Conservation (phyloP, 345 rosid species). For the Gossypium arboreum region DNA sequence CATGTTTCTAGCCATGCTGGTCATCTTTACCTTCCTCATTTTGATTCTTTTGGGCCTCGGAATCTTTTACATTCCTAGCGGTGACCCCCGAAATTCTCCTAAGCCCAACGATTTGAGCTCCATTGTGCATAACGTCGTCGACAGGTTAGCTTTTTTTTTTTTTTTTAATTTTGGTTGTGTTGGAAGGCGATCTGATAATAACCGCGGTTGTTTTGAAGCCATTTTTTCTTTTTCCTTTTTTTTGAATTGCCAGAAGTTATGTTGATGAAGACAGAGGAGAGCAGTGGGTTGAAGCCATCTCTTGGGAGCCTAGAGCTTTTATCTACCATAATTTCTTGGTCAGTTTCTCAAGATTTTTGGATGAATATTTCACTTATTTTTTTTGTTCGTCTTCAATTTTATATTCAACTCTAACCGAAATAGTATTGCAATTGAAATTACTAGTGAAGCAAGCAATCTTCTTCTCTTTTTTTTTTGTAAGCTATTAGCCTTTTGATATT, state of each 20-base stretch:
- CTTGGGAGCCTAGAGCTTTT: slow-evolving; percentile 88
- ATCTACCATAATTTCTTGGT: slow-evolving; percentile 86
- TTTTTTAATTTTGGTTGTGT: not conserved
- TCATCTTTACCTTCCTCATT: slow-evolving; percentile 55
- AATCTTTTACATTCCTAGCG: slow-evolving; percentile 64
- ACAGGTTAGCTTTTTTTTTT: slow-evolving; percentile 27
- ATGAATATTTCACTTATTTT: not conserved
- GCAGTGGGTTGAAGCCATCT: slow-evolving; percentile 78
- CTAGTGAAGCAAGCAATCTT: too few relatives aligned
- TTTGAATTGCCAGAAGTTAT: slow-evolving; percentile 26
- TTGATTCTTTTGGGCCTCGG: slow-evolving; percentile 69
- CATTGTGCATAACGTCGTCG: slow-evolving; percentile 37
- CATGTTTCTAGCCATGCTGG: slow-evolving; percentile 44
- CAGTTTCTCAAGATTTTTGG: slow-evolving; percentile 18
- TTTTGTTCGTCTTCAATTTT: not conserved
- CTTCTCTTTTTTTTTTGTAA: too few relatives aligned
- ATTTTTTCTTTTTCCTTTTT: not conserved
- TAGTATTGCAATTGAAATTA: too few relatives aligned
- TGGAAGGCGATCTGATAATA: slow-evolving; percentile 12
- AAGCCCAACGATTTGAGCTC: slow-evolving; percentile 54
- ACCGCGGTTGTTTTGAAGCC: not conserved
- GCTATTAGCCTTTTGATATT: too few relatives aligned
- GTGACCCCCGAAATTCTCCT: slow-evolving; percentile 26
- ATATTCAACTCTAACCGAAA: not conserved
- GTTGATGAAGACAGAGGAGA: slow-evolving; percentile 47